Base-by-base conservation (phyloP, 306 rosid species). In the Styphnolobium japonicum region DNA sequence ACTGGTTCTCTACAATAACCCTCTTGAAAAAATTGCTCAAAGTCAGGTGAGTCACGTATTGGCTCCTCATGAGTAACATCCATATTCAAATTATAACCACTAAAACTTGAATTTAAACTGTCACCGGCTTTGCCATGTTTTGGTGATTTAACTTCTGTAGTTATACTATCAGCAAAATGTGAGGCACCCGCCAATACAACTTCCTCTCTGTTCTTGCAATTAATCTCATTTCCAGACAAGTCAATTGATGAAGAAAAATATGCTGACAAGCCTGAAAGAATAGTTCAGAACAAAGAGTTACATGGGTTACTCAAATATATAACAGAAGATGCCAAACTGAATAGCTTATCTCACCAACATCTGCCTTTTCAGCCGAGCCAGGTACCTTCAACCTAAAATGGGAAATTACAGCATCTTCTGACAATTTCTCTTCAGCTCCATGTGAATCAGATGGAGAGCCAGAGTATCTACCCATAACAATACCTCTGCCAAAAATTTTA, bases 1-100 rank as follows among this genome's bases (percentile, higher is more conserved):
- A 75, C 85, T 19, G 89, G 79, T 33, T 89, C 90, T 82, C 87
- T 87, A 82, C 95, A 89, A 84, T 89, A 91, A 78, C 91, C 98
- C 88, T 91, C 97, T 80, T 88, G 93, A 60, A 90, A 88, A 86
- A 80, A 88, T 51, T 86, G 90, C 70, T 85, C 93, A 23, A 83
- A 90, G 82, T 91, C 94, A n/a, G 75, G 87, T 4, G 94, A 83
- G 40, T 87, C 92, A 15, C 78, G 85, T 46, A 80, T 88, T 78
- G 91, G 81, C 72, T 86, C 95, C 82, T 88, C 98, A 65, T 80
- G 82, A 57, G 57, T 81, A 77, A 63, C 80, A 79, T 90, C 84
- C 97, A 87, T 90, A 74, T 90, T 89, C 82, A 77, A 56, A 85
- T 89, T 91, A 82, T 85, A 87, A 57, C 81, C 88, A 78, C 78